These are phyloP conservation scores for Oenanthe javanica DNA, from an alignment of 140 eudicot species.

Conservation along the genomic window DNA sequence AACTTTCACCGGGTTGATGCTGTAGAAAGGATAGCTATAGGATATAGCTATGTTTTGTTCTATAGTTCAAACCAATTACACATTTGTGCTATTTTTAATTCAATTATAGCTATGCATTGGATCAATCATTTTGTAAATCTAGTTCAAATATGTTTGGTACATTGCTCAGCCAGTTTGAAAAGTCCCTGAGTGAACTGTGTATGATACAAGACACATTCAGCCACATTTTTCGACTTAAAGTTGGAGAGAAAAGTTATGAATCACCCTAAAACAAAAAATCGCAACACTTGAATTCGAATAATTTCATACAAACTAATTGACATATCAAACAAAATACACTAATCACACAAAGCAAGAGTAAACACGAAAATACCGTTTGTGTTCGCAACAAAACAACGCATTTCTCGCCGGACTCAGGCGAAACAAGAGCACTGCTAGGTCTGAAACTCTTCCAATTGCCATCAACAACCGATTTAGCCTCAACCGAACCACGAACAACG, in stretches of 20 bases:
- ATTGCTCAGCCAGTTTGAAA: background rate
- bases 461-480: conserved; percentile 44
- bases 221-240: background rate
- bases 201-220: background rate
- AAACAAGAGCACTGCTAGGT: conserved; percentile 28
- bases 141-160: background rate
- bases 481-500: conserved; percentile 70
- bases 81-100: background rate
- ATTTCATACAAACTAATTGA: background rate
- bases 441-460: conserved; percentile 44
- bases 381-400: conserved; percentile 66
- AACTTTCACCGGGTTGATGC: background rate
- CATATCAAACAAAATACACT: background rate
- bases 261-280: background rate
- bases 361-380: conserved; percentile 42
- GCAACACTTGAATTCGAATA: background rate
- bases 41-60: background rate
- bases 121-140: background rate
- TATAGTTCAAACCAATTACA: no score
- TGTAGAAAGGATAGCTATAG: background rate
- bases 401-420: conserved; percentile 57
- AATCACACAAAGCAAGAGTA: background rate
- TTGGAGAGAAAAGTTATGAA: background rate
- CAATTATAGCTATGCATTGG: no score
- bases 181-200: no score